Conservation (phyloP, 768 basidiomycete genomes). For the Kwoniella europaea region DNA sequence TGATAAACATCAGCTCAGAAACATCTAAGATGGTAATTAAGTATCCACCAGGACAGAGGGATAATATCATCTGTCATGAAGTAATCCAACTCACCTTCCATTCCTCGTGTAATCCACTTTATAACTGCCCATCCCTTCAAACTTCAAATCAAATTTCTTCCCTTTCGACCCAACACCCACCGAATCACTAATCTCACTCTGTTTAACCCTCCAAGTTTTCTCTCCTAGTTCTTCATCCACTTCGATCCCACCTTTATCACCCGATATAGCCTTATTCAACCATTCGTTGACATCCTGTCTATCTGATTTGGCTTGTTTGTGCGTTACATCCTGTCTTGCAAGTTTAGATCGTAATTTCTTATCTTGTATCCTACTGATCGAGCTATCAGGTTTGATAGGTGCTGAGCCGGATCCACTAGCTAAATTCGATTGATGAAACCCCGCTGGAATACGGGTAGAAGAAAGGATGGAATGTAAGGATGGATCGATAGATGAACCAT, state of each 20-base stretch:
- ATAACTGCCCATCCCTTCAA: constrained; percentile 83
- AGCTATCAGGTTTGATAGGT: constrained; percentile 45
- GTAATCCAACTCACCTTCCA: constrained; percentile 69
- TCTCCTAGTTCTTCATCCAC: constrained; percentile 77
- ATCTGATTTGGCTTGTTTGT: constrained; percentile 63
- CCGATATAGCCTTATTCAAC: constrained; percentile 64
- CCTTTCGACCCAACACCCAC: constrained; percentile 51
- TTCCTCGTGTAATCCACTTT: constrained; percentile 84
- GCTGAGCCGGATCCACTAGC: constrained; percentile 60
- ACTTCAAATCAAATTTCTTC: constrained; percentile 72
- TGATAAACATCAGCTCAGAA: not conserved
- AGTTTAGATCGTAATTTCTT: constrained; percentile 77
- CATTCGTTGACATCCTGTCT: constrained; percentile 60
- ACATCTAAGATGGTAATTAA: not conserved
- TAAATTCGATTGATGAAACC: constrained; percentile 66
- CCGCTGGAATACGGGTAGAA: constrained; percentile 70
- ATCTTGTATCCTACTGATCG: constrained; percentile 66
- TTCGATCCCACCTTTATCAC: constrained; percentile 72
- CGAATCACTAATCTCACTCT: constrained; percentile 70
- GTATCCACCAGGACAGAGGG: not conserved
- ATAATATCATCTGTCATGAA: not conserved
- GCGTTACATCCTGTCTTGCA: constrained; percentile 63
- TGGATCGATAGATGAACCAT: constrained; percentile 60
- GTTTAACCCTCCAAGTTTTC: constrained; percentile 83
- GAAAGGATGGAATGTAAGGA: constrained; percentile 67